Base-by-base conservation (phyloP, 1,139 yeast species). In the Saccharomycopsis crataegensis region DNA sequence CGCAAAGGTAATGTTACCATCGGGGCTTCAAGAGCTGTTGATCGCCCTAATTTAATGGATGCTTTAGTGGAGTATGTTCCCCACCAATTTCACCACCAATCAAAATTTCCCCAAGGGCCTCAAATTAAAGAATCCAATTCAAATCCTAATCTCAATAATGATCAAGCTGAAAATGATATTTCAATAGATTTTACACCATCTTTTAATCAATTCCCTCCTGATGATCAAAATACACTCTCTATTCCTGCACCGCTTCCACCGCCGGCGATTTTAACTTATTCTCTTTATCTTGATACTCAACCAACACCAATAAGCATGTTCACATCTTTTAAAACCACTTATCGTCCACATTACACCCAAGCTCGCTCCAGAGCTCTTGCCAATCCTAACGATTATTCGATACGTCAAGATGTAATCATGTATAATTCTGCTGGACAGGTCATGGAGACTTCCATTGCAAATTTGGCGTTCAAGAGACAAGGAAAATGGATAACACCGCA, bases 291-390 rank as follows among this genome's bases (percentile, higher is more conserved):
- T 6, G 94, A 87, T 64, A 62, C 73, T 0, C 68, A 75, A 43
- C 71, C 80, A 3, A 75, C 80, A 0, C 63, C 77, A 52, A 76
- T 80, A 0, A 80, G 94, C 0, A 88, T 91, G 2, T 88, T 86
- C 66, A 89, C 96, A 0, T 84, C 95, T 2, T 86, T 91, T 71
- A 93, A 93, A 65, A 93, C 98, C 0, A 88, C 97, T 0, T 70
- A 74, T 38, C 73, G 99, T 58, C 72, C 72, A 2, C 80, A 75
- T 50, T 91, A 91, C 65, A 75, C 72, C 46, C 72, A 65, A 2
- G 85, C 96, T 0, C 71, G 98, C 55, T 66, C 66, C 1, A 70
- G 86, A 52, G 58, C 65, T 59, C 55, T 67, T 16, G 45, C 58
- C 67, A 12, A 28, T 9, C n/a, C 61, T 71, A 22, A 74, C 77